A percentile compares a stretch with the other conserved stretches of the same genome.
These are phyloP conservation scores for Rhynchosporium agropyri DNA, from an alignment of 2,329 filamentous ascomycete genomes.

Conservation along the genomic window DNA sequence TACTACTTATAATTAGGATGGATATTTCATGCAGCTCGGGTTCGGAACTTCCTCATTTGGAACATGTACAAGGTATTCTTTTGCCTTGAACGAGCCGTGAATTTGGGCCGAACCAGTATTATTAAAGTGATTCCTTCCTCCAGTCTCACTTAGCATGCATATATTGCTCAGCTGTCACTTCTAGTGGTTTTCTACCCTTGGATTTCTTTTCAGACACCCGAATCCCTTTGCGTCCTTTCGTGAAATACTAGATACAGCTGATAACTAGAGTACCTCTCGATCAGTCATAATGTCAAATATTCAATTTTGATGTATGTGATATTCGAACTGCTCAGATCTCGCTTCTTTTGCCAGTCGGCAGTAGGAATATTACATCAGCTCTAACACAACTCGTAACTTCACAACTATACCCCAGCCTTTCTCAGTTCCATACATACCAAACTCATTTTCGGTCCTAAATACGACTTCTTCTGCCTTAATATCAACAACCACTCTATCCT, in stretches of 20 bases:
- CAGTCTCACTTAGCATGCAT: background rate
- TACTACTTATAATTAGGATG: background rate
- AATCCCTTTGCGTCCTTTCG: no score
- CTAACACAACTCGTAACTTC: slow-evolving; percentile 28
- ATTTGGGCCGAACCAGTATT: background rate
- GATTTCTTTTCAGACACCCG: no score
- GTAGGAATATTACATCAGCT: background rate
- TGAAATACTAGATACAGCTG: no score
- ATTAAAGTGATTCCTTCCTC: background rate
- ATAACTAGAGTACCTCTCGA: no score
- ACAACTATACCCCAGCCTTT: slow-evolving; percentile 39
- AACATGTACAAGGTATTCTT: background rate
- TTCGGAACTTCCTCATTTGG: background rate
- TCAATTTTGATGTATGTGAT: no score
- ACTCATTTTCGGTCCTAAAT: slow-evolving; percentile 69
- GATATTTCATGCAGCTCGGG: background rate
- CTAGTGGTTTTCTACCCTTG: background rate
- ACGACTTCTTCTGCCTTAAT: slow-evolving; percentile 49
- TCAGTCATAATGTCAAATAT: no score
- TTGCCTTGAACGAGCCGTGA: background rate
- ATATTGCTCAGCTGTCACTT: background rate
- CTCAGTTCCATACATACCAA: slow-evolving; percentile 57
- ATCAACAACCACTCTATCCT: slow-evolving; percentile 33
- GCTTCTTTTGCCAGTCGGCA: no score
- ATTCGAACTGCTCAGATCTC: no score